phyloP scores from a whole-genome alignment of 345 rosid species.

The Erucastrum elatum region DNA sequence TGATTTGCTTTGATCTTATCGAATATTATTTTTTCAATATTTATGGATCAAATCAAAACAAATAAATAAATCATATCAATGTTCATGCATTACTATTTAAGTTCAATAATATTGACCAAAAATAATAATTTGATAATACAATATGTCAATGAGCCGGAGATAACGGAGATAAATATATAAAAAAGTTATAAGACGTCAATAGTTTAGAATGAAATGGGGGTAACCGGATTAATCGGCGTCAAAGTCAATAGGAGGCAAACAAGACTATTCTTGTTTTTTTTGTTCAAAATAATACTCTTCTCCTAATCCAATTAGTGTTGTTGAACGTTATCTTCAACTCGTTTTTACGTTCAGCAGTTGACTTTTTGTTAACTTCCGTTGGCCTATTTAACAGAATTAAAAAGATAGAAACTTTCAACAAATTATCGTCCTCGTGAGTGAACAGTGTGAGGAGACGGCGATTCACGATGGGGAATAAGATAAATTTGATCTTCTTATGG shows the following conservation, averaged over 20 bases:
- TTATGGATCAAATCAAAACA: no score
- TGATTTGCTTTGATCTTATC: no score
- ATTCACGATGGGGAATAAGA: conserved; percentile 9
- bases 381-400: background rate
- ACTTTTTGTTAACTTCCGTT: background rate
- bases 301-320: background rate
- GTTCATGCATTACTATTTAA: no score
- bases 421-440: background rate
- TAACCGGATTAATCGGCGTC: background rate
- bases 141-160: background rate
- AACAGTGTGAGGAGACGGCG: background rate
- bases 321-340: background rate
- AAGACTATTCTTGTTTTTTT: conserved; percentile 7
- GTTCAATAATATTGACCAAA: no score
- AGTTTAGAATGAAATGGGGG: background rate
- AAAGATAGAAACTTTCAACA: background rate
- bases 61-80: no score
- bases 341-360: background rate
- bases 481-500: conserved; percentile 20
- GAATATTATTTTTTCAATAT: no score
- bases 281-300: conserved; percentile 1
- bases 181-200: background rate
- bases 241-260: conserved; percentile 7
- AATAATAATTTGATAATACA: background rate
- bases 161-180: background rate